Evolutionary conservation across 176 grass and related monocot species (phyloP), one percentile per base, ranked within the genome.

Genomic region (Zoysia pacifica): DNA sequence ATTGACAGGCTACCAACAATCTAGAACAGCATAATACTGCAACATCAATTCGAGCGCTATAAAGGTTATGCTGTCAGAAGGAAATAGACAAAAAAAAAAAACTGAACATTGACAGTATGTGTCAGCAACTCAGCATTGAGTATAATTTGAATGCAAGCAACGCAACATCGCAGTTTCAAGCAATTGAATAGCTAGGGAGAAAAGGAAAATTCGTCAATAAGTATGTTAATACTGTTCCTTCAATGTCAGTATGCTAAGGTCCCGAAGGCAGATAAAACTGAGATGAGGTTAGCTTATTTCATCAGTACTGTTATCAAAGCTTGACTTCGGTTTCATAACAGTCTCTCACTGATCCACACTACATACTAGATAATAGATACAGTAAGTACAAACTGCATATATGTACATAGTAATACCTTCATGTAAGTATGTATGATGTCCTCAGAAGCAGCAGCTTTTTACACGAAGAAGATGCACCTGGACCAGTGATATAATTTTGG

Each of bases 401-500:
- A 64, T 9, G 9, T 66, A 13, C 7, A 6, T 45, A 84, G 2
- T 11, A 38, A 74, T 70, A 88, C 74, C 53, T 79, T 62, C 35
- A 48, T 70, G 20, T 66, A 66, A 43, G 15, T 40, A 52, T 72
- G 54, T 16, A 80, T 0, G 14, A 11, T 43, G 7, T 11, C 46
- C 15, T 63, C 54, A 53, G 52, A 79, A 88, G 8, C 7, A 6
- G 2, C 19, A 69, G 20, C 50, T 70, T 76, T 43, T 48, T 83
- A 18, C 2, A 2, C 76, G 65, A 81, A 85, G 13, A 46, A 78
- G 44, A 39, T 60, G 52, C 51, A 58, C 68, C 50, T 83, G 80
- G 47, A 87, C 79, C 51, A 79, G 42, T 8, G 2, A 67, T 48
- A 48, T 13, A 72, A 82, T 62, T 69, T 69, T 59, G 48, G n/a